Evolutionary conservation across 2,329 filamentous ascomycete genomes (phyloP).

Genomic region (Ophiosphaerella narmari): DNA sequence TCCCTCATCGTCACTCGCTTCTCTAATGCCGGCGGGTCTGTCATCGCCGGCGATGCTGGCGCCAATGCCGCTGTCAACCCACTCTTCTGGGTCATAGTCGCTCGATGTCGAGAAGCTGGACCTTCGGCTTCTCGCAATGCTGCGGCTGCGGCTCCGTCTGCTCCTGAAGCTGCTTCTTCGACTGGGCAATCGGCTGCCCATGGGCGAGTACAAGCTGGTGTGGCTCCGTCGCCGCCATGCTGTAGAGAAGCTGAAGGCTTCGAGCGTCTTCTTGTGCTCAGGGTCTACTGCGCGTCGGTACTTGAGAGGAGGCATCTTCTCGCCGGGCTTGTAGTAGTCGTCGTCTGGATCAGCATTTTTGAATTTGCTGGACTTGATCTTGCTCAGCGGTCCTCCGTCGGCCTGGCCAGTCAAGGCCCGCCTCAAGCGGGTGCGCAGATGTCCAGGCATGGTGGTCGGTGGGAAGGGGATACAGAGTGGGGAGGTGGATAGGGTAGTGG

Average conservation of each 20-base stretch:
- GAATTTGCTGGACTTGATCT: conserved; percentile 32
- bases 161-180: conserved; percentile 42
- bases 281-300: conserved; percentile 56
- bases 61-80: conserved; percentile 43
- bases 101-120: conserved; percentile 39
- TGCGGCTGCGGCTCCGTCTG: conserved; percentile 35
- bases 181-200: conserved; percentile 54
- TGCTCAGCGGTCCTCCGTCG: conserved; percentile 30
- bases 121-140: conserved; percentile 35
- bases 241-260: conserved; percentile 53
- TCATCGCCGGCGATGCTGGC: conserved; percentile 39
- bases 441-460: conserved; percentile 45
- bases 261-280: conserved; percentile 56
- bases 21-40: conserved; percentile 42
- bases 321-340: conserved; percentile 56
- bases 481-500: neutral
- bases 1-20: conserved; percentile 52
- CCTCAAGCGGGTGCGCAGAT: conserved; percentile 53
- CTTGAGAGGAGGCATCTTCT: conserved; percentile 57
- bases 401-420: conserved; percentile 48
- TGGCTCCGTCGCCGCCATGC: conserved; percentile 54
- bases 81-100: conserved; percentile 47
- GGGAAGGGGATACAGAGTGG: conserved; percentile 2
- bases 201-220: conserved; percentile 53
- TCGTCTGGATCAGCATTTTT: conserved; percentile 46